phyloP scores from a whole-genome alignment of 2,329 filamentous ascomycete species.

The Calonectria pseudoreteaudii region DNA sequence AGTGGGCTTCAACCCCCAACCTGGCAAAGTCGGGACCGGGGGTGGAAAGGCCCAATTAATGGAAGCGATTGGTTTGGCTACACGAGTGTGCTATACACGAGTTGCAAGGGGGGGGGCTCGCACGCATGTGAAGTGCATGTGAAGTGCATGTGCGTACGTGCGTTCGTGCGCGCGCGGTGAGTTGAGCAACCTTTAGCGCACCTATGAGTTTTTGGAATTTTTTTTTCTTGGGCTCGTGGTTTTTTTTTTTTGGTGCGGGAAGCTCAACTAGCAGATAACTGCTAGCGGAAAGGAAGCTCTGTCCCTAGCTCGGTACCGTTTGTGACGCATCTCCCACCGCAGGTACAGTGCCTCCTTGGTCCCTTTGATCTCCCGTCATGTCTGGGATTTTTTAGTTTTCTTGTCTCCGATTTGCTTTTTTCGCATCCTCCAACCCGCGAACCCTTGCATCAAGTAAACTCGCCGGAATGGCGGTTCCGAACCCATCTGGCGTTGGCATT shows the following conservation, averaged over 20 bases:
- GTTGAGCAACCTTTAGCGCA: not conserved
- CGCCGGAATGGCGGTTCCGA: not conserved
- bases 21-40: not conserved
- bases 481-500: not conserved
- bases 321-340: constrained; percentile 1
- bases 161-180: constrained; percentile 4
- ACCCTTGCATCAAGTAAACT: constrained; percentile 4
- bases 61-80: constrained; percentile 5
- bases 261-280: not conserved
- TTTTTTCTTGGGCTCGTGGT: not conserved
- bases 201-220: not conserved
- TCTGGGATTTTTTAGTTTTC: constrained; percentile 9
- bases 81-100: not conserved
- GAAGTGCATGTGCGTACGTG: constrained; percentile 2
- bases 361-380: constrained; percentile 19
- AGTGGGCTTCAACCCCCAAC: constrained; percentile 12
- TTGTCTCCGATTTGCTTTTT: not conserved
- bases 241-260: not conserved
- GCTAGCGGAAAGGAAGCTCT: not conserved
- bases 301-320: not conserved
- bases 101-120: constrained; percentile 11
- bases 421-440: not conserved
- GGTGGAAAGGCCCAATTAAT: not conserved
- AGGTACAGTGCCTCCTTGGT: constrained; percentile 6
- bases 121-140: not conserved